Evolutionary conservation across 2,329 filamentous ascomycete genomes (phyloP).

Genomic region (Neofusicoccum cordaticola): DNA sequence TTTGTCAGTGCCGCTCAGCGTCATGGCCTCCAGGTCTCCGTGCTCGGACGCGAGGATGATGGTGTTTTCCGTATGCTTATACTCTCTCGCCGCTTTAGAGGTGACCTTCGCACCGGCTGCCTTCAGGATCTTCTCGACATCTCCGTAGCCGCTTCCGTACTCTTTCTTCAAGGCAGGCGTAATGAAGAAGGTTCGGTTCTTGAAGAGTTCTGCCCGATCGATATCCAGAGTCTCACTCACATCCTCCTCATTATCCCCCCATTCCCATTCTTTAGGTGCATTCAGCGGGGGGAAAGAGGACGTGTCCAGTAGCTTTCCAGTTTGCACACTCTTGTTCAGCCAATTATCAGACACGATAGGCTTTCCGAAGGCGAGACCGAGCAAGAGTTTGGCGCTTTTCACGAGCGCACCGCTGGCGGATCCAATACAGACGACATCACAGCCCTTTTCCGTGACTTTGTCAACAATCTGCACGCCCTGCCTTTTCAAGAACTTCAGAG

Average conservation of each 20-base stretch:
- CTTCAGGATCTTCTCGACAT: conserved; percentile 39
- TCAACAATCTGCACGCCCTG: not conserved
- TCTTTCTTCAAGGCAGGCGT: conserved; percentile 39
- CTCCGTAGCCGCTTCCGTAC: conserved; percentile 32
- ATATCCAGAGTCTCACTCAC: conserved; percentile 32
- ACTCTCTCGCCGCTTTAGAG: conserved; percentile 24
- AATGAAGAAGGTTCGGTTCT: conserved; percentile 49
- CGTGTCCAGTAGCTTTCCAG: conserved; percentile 36
- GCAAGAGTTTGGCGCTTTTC: conserved; percentile 41
- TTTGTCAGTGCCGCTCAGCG: conserved; percentile 32
- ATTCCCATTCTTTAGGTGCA: conserved; percentile 36
- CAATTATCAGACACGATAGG: conserved; percentile 48
- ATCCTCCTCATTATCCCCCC: conserved; percentile 28
- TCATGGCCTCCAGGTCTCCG: conserved; percentile 35
- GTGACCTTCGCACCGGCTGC: conserved; percentile 39
- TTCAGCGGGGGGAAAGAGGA: conserved; percentile 33
- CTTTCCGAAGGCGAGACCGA: conserved; percentile 42
- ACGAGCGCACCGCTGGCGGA: not conserved
- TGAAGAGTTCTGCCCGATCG: conserved; percentile 46
- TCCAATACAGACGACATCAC: conserved; percentile 7
- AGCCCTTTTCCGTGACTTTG: not conserved
- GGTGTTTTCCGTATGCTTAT: conserved; percentile 21
- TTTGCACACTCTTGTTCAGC: conserved; percentile 40
- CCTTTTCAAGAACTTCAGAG: not conserved
- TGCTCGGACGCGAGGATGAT: conserved; percentile 40